Evolutionary conservation across 2,329 filamentous ascomycete genomes (phyloP).

Genomic region (Phialophora expanda): DNA sequence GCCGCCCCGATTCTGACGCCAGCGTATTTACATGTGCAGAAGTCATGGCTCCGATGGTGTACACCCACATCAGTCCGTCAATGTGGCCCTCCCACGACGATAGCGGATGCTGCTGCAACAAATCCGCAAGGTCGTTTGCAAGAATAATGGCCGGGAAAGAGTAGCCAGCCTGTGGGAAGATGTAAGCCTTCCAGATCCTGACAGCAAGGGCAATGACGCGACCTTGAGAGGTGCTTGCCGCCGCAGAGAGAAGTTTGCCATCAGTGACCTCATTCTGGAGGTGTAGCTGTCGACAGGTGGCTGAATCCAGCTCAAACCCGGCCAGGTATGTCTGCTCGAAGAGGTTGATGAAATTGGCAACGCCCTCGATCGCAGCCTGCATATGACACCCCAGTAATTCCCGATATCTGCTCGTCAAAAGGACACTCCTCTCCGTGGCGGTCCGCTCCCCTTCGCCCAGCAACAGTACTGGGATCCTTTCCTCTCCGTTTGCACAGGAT

Average conservation of each 20-base stretch:
- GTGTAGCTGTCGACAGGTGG: background rate
- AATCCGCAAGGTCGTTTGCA: background rate
- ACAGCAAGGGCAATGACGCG: background rate
- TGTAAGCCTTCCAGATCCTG: background rate
- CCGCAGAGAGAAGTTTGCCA: background rate
- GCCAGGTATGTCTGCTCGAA: background rate
- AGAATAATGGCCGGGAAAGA: background rate
- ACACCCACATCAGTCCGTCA: constrained; percentile 3
- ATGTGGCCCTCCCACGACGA: constrained; percentile 4
- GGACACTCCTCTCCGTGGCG: background rate
- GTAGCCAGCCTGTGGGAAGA: background rate
- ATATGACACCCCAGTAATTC: background rate
- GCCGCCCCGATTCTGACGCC: background rate
- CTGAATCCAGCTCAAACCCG: background rate
- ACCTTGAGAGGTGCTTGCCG: background rate
- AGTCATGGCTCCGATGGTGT: constrained; percentile 3
- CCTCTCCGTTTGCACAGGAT: background rate
- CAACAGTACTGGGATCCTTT: background rate
- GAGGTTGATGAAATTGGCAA: background rate
- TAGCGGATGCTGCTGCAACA: background rate
- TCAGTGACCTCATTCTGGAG: background rate
- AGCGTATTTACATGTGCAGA: background rate
- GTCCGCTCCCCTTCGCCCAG: background rate
- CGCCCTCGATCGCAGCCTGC: background rate
- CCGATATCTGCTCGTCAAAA: background rate